These are phyloP conservation scores for Anisodus tanguticus DNA, from an alignment of 257 asterid species.

Conservation along the genomic window DNA sequence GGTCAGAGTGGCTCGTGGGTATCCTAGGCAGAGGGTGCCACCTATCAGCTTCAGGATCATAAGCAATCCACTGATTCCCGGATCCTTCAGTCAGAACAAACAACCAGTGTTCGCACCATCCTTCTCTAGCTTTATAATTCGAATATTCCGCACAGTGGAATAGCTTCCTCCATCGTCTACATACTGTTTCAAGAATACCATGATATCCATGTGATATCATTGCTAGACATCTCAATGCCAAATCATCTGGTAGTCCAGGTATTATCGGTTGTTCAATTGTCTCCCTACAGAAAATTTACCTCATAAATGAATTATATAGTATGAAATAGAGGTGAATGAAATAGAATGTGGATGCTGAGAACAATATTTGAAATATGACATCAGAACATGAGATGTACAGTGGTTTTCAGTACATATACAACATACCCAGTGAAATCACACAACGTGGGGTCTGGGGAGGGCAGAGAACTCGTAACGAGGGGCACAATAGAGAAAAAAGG, in stretches of 20 bases:
- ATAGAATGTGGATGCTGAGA: not conserved
- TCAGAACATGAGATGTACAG: not conserved
- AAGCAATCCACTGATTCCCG: constrained; percentile 26
- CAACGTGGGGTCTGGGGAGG: too few relatives aligned
- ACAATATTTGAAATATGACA: not conserved
- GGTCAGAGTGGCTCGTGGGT: constrained; percentile 23
- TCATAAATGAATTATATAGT: not conserved
- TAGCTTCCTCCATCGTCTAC: constrained; percentile 19
- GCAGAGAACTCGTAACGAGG: not conserved
- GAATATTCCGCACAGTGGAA: constrained; percentile 18
- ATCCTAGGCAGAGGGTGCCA: constrained; percentile 27
- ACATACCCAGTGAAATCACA: too few relatives aligned
- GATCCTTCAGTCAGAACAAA: constrained; percentile 27
- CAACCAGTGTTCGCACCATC: constrained; percentile 27
- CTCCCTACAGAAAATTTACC: not conserved
- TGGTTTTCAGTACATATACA: not conserved
- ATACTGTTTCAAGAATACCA: constrained; percentile 21
- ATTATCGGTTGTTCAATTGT: not conserved
- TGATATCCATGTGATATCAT: constrained; percentile 29
- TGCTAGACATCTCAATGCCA: constrained; percentile 28
- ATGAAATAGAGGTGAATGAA: constrained; percentile 20
- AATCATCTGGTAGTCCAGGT: constrained; percentile 30
- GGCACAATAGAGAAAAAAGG: not conserved
- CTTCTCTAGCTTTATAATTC: constrained; percentile 26
- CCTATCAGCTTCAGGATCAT: constrained; percentile 29